Base-by-base conservation (phyloP, 805 yeast species). In the Candida adriatica region DNA sequence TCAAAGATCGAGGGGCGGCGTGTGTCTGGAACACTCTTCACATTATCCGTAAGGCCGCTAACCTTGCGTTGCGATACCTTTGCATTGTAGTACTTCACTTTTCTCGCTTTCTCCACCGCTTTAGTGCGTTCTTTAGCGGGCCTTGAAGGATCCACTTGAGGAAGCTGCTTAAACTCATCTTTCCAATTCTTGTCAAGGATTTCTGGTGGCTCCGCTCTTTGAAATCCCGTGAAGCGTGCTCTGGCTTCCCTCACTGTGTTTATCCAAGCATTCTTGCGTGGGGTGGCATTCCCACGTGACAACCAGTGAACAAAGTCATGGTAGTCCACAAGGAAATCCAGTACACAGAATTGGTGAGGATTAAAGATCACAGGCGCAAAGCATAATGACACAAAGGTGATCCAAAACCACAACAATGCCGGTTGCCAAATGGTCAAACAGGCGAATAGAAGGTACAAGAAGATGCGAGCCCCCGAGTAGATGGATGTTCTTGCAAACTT, bases 141-240 rank as follows among this genome's bases (percentile, higher is more conserved):
- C 59, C 80, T 92, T 34, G 86, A 73, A 19, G 58, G 59, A 45
- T 79, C 87, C 15, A 77, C 77, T 30, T 79, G 70, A 38, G 71
- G 57, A 59, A 75, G 75, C 37, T 83, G 68, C 67, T 87, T 88
- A 69, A 19, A 8, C 8, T 8, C 10, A 19, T 8, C 10, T 8
- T 11, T 8, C 8, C 8, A 8, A 8, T 11, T 19, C 22, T 19
- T 19, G 11, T 19, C 11, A 8, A 19, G 11, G 11, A 19, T 11
- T 8, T 8, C 8, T 11, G 8, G 10, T 19, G 22, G 22, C 11
- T 19, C 25, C 9, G 9, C 7, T 9, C 13, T 23, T n/a, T 8
- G 13, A n/a, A 75, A 87, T 38, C 99, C 98, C 18, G 97, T 90
- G 46, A 84, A 75, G 49, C 87, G 75, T 8, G 95, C 85, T 59